Percentiles rank a stretch among this genome's conserved stretches.
Evolutionary conservation across 257 asterid genomes (phyloP).

Genomic region (Solanum medicagineum): DNA sequence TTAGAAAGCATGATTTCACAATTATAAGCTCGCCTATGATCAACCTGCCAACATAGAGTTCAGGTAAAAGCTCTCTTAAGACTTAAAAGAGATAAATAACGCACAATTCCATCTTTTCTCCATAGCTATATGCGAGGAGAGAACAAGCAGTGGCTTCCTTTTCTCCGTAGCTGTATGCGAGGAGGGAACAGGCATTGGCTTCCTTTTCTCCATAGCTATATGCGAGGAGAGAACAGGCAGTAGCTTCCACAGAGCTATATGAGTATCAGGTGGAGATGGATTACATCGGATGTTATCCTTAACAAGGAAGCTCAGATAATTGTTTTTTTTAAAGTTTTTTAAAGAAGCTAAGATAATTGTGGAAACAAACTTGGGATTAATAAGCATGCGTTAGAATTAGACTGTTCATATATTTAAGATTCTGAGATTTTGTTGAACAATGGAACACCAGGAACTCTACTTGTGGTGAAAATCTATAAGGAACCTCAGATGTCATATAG

Average conservation of each 20-base stretch:
- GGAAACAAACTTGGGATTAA: neutral
- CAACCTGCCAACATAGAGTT: conserved; percentile 43
- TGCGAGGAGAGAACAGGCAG: neutral
- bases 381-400: neutral
- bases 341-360: neutral
- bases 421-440: neutral
- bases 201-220: neutral
- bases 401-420: neutral
- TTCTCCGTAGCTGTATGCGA: no score
- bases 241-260: neutral
- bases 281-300: neutral
- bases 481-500: neutral
- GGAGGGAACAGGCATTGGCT: no score
- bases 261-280: neutral
- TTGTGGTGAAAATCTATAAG: neutral
- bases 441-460: neutral
- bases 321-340: neutral
- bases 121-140: neutral
- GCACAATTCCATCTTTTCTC: neutral
- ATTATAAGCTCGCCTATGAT: conserved; percentile 87
- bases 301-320: neutral
- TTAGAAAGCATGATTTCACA: conserved; percentile 95
- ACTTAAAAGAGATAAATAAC: neutral
- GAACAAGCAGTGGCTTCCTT: neutral
- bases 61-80: neutral